Evolutionary conservation across 345 rosid species (phyloP).

Genomic region (Garcia nutans): DNA sequence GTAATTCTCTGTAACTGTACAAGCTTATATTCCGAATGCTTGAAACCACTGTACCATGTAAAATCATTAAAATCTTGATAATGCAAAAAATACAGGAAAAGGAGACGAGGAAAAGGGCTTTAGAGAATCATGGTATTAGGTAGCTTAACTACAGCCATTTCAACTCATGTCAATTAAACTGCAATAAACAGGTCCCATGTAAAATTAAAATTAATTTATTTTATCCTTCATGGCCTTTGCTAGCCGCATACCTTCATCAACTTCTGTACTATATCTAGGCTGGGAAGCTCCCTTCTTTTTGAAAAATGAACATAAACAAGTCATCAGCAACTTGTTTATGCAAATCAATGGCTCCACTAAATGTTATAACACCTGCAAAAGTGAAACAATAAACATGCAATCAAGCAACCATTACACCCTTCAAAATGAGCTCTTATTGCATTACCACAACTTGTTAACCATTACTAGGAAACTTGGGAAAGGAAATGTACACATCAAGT

Average conservation of each 20-base stretch:
- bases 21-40: constrained; percentile 36
- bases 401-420: background rate
- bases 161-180: background rate
- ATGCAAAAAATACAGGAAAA: background rate
- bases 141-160: constrained; percentile 1
- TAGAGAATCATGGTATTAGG: background rate
- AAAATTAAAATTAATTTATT: background rate
- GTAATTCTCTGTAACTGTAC: constrained; percentile 50
- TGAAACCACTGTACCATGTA: constrained; percentile 45
- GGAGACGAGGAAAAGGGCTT: background rate
- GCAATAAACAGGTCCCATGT: background rate
- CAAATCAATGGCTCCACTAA: constrained; percentile 10
- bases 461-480: background rate
- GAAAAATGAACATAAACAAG: constrained; percentile 33
- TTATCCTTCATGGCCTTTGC: background rate
- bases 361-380: constrained; percentile 17
- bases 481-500: background rate
- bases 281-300: constrained; percentile 30
- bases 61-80: constrained; percentile 16
- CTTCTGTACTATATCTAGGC: constrained; percentile 23
- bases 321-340: constrained; percentile 32
- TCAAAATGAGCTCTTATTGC: background rate
- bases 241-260: constrained; percentile 45
- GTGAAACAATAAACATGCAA: constrained; percentile 9
- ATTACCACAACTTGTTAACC: background rate